Evolutionary conservation across 257 asterid genomes (phyloP).

Genomic region (Misopates orontium): DNA sequence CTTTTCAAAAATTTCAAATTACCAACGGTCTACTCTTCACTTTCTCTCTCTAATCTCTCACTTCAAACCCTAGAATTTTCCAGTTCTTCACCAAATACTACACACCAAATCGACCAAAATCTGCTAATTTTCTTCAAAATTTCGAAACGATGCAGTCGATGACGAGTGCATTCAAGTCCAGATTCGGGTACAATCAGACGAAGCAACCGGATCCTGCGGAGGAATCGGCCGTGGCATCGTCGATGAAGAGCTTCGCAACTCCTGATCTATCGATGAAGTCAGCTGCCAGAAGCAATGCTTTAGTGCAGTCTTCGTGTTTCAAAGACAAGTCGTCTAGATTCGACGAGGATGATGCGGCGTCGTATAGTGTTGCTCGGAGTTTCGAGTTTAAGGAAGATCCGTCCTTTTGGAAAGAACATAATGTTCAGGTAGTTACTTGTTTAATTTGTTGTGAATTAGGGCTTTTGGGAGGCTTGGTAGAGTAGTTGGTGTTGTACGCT

Average conservation of each 20-base stretch:
- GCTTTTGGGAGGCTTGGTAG: no score
- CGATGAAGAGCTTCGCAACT: constrained; percentile 65
- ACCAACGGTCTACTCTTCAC: constrained; percentile 31
- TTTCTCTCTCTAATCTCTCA: not conserved
- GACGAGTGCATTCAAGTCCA: constrained; percentile 57
- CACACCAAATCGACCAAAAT: not conserved
- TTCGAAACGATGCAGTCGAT: no score
- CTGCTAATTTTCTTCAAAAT: not conserved
- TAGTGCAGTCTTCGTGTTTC: constrained; percentile 27
- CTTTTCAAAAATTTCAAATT: constrained; percentile 33
- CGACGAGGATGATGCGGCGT: constrained; percentile 38
- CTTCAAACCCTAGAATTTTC: constrained; percentile 20
- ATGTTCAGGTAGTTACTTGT: constrained; percentile 59
- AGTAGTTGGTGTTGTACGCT: no score
- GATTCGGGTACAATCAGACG: constrained; percentile 51
- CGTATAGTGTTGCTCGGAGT: constrained; percentile 30
- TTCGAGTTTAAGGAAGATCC: constrained; percentile 80
- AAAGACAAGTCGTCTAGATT: constrained; percentile 37
- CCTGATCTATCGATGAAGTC: constrained; percentile 60
- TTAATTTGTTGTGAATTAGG: no score
- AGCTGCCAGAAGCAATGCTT: constrained; percentile 38
- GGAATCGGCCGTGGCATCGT: constrained; percentile 30
- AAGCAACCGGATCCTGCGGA: constrained; percentile 39
- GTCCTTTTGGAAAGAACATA: constrained; percentile 83
- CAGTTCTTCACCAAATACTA: no score